Conservation (phyloP, 2,329 filamentous ascomycete genomes). For the Colletotrichum sp. region DNA sequence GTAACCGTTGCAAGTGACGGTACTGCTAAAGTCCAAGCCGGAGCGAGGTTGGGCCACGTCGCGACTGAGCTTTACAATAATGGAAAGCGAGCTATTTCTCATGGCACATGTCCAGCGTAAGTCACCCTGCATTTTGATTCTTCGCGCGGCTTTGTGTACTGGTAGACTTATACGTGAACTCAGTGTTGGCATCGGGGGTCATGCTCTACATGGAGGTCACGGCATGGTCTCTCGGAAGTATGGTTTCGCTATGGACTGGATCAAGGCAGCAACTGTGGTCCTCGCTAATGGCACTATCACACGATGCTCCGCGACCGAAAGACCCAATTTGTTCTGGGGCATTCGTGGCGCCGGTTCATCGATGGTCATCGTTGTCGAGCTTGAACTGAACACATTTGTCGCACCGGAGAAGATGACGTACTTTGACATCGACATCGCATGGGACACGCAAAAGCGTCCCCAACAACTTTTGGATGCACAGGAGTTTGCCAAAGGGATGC, state of each 20-base stretch:
- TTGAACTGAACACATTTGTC: conserved; percentile 42
- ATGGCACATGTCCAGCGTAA: conserved; percentile 58
- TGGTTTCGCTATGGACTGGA: conserved; percentile 37
- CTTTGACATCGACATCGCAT: conserved; percentile 21
- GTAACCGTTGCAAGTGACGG: conserved; percentile 42
- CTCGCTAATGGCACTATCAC: conserved; percentile 39
- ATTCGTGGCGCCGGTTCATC: conserved; percentile 45
- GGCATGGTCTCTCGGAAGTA: conserved; percentile 28
- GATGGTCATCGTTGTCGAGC: conserved; percentile 44
- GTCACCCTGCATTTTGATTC: neutral
- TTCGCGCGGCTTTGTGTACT: fast-evolving
- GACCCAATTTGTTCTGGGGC: conserved; percentile 47
- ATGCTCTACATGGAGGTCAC: conserved; percentile 48
- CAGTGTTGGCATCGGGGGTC: conserved; percentile 45
- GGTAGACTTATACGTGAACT: neutral
- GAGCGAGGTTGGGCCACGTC: conserved; percentile 54
- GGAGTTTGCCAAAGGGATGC: neutral
- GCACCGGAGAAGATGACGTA: conserved; percentile 35
- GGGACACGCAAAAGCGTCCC: neutral
- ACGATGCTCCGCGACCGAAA: conserved; percentile 33
- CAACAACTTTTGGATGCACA: neutral
- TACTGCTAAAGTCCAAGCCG: conserved; percentile 50
- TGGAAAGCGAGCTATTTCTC: conserved; percentile 45
- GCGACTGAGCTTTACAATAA: conserved; percentile 43
- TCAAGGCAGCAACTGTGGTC: conserved; percentile 38